Evolutionary conservation across 176 grass and related monocot species (phyloP).

Genomic region (Urochloa ruziziensis): DNA sequence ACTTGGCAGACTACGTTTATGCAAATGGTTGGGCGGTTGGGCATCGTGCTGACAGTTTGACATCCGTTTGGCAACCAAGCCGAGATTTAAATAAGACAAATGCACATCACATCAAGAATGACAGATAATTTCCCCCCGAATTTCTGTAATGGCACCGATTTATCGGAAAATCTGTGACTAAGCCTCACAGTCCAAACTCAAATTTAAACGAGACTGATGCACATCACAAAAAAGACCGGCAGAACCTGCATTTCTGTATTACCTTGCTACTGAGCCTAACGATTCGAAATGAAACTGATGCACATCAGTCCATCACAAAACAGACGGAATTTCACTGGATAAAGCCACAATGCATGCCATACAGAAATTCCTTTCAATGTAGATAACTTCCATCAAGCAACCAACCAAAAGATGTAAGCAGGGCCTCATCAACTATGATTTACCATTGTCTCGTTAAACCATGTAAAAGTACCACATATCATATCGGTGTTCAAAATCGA

Average conservation of each 20-base stretch:
- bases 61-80: background rate
- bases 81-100: background rate
- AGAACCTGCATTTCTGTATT: background rate
- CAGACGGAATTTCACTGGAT: background rate
- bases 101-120: background rate
- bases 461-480: background rate
- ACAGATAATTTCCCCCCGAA: background rate
- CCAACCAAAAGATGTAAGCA: background rate
- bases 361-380: background rate
- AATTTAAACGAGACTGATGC: background rate
- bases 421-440: background rate
- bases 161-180: background rate
- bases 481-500: slow-evolving; percentile 6
- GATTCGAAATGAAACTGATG: background rate
- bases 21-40: background rate
- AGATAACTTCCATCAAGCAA: background rate
- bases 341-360: background rate
- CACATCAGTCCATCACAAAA: background rate
- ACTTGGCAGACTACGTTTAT: background rate
- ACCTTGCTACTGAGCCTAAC: background rate
- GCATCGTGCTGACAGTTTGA: too few species aligned
- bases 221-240: background rate
- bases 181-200: background rate
- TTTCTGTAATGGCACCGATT: background rate
- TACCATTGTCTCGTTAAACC: background rate